A percentile compares a stretch with the other conserved stretches of the same genome.
phyloP scores from a whole-genome alignment of 2,329 filamentous ascomycete genomes.

The Pseudocercospora cruenta region DNA sequence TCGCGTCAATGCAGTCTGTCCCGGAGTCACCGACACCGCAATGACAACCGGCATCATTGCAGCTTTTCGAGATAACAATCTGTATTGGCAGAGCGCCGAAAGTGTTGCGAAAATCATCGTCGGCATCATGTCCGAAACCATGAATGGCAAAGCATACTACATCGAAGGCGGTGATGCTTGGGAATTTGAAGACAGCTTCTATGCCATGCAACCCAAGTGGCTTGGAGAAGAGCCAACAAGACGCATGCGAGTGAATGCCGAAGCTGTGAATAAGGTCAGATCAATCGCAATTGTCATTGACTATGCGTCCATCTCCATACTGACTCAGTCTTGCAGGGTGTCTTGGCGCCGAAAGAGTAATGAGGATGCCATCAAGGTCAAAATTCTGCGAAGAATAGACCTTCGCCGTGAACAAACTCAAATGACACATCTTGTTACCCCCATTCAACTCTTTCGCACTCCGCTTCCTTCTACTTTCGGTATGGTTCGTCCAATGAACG shows the following conservation, averaged over 20 bases:
- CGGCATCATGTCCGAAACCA: constrained; percentile 37
- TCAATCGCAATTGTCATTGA: neutral
- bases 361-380: neutral
- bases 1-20: constrained; percentile 48
- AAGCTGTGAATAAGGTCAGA: constrained; percentile 28
- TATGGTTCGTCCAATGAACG: neutral
- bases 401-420: neutral
- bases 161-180: constrained; percentile 50
- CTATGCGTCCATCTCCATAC: neutral
- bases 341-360: neutral
- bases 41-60: constrained; percentile 33
- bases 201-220: constrained; percentile 48
- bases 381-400: neutral
- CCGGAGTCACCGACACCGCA: constrained; percentile 48
- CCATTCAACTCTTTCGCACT: neutral
- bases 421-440: constrained; percentile 4
- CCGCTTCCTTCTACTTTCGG: neutral
- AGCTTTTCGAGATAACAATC: constrained; percentile 23
- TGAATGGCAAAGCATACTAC: constrained; percentile 50
- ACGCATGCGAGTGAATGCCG: constrained; percentile 30
- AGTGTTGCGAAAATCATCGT: constrained; percentile 31
- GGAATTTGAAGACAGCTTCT: constrained; percentile 50
- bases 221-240: constrained; percentile 43
- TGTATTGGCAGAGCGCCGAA: constrained; percentile 29
- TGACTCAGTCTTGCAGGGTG: neutral